Evolutionary conservation across 805 yeast genomes (phyloP).

Genomic region (Candida khao-thaluensis): DNA sequence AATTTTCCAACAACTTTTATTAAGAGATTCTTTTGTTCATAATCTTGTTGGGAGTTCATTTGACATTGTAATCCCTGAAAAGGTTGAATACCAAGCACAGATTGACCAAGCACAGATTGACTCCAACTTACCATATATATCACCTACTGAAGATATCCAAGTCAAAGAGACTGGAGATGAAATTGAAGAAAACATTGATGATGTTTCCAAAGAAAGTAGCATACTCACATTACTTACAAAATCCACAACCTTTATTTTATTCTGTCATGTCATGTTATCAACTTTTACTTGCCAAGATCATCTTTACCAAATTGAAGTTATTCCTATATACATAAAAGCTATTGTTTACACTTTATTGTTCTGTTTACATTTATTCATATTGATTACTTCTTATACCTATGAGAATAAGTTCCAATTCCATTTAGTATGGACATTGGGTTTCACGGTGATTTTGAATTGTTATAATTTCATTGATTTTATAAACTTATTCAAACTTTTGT

Average conservation of each 20-base stretch:
- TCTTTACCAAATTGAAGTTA: not conserved
- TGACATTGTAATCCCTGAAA: too few relatives aligned
- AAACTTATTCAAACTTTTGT: too few relatives aligned
- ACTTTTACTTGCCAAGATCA: not conserved
- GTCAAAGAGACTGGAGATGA: not conserved
- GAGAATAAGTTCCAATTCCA: not conserved
- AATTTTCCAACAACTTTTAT: slow-evolving; percentile 3
- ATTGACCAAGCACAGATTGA: too few relatives aligned
- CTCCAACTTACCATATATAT: too few relatives aligned
- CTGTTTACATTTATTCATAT: slow-evolving; percentile 3
- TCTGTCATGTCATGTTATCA: slow-evolving; percentile 1
- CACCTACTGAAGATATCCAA: too few relatives aligned
- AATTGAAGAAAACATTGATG: not conserved
- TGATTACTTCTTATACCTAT: not conserved
- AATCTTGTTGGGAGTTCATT: too few relatives aligned
- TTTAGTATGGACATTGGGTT: not conserved
- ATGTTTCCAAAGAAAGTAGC: not conserved
- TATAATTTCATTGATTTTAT: slow-evolving; percentile 1
- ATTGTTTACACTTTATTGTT: slow-evolving; percentile 3
- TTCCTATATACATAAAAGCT: not conserved
- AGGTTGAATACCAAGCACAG: too few relatives aligned
- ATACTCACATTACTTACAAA: slow-evolving; percentile 2
- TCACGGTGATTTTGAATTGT: not conserved
- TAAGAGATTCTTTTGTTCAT: not conserved
- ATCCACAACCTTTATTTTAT: slow-evolving; percentile 2